These are phyloP conservation scores for Pseudogymnoascus sp. DNA, from an alignment of 2,329 filamentous ascomycete genomes.

Conservation along the genomic window DNA sequence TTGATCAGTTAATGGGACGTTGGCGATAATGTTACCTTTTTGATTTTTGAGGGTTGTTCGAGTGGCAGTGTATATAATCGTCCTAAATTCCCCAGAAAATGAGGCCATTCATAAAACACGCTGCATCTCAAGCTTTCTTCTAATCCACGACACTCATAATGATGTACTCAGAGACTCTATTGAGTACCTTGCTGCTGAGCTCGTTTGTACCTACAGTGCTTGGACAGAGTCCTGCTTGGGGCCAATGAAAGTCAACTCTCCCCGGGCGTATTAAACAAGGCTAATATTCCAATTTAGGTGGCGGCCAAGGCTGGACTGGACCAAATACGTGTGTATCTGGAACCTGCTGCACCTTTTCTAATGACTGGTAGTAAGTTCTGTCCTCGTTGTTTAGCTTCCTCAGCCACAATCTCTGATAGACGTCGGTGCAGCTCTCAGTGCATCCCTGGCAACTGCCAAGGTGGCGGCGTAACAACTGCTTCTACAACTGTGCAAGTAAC, in stretches of 20 bases:
- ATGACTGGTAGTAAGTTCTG: constrained; percentile 1
- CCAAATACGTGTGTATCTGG: not conserved
- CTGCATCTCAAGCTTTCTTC: not conserved
- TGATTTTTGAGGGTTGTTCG: not conserved
- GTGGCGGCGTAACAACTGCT: not conserved
- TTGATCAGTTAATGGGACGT: not conserved
- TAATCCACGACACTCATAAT: not conserved
- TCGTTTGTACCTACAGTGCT: not conserved
- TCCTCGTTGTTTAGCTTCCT: not conserved
- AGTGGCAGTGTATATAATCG: not conserved
- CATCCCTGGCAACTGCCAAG: not conserved
- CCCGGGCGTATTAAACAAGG: not conserved
- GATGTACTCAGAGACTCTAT: not conserved
- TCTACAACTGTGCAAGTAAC: not conserved
- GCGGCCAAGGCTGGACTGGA: not conserved
- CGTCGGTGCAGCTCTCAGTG: not conserved
- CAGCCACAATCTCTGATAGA: not conserved
- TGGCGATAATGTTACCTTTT: not conserved
- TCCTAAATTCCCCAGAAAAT: not conserved
- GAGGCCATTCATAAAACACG: not conserved
- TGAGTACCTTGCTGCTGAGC: not conserved
- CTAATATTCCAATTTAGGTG: not conserved
- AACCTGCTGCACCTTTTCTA: not conserved
- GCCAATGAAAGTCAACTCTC: not conserved
- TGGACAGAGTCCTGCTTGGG: not conserved